phyloP scores from a whole-genome alignment of 768 basidiomycete species.

The Paxillus ammoniavirescens region DNA sequence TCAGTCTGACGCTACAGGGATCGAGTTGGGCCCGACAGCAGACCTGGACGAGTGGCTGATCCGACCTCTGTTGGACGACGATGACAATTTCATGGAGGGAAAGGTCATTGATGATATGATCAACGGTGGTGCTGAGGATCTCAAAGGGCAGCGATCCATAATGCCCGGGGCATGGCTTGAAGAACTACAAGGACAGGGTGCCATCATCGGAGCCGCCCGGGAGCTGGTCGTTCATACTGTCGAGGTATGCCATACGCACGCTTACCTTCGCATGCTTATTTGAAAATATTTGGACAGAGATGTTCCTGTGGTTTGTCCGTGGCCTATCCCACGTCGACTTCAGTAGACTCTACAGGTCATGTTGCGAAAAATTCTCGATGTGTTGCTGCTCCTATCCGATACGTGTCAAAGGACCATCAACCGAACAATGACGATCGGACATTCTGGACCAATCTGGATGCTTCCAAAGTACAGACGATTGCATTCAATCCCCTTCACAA shows the following conservation, averaged over 20 bases:
- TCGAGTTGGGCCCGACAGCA: neutral
- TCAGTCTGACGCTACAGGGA: neutral
- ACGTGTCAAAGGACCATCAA: no score
- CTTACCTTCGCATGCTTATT: no score
- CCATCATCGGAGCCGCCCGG: neutral
- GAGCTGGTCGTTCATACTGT: neutral
- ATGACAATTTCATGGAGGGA: neutral
- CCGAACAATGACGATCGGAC: no score
- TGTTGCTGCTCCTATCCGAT: no score
- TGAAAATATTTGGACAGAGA: no score
- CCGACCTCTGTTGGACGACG: neutral
- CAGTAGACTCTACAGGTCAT: no score
- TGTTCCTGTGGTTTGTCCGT: no score
- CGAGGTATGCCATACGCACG: neutral
- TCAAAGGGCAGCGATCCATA: neutral
- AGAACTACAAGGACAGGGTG: neutral
- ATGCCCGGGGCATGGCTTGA: constrained; percentile 9
- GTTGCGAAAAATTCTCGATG: no score
- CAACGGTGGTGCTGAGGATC: neutral
- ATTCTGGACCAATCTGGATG: no score
- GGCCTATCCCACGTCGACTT: no score
- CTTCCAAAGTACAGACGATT: no score
- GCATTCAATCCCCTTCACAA: no score
- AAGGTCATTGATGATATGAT: neutral
- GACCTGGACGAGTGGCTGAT: neutral